Conservation (phyloP, 228 moss, liverwort and hornwort species). For the Sphagnum fallax region DNA sequence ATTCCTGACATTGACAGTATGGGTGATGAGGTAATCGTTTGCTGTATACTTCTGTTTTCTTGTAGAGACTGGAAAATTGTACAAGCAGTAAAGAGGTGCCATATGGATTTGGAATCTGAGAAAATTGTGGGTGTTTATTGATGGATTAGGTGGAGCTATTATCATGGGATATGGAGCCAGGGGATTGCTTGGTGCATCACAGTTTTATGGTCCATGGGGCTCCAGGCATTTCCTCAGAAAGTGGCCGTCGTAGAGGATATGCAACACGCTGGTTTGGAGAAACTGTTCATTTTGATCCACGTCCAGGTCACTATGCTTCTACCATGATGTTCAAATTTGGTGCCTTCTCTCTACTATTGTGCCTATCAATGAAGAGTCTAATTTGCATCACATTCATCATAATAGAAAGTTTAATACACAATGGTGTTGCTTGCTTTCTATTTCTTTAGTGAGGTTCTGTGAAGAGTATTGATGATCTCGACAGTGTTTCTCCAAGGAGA, state of each 20-base stretch:
- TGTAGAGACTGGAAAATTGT: too few species aligned
- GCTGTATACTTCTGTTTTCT: not conserved
- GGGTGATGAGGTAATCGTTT: slow-evolving; percentile 54
- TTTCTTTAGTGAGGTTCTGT: not conserved
- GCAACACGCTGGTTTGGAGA: slow-evolving; percentile 98
- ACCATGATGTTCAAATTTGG: not conserved
- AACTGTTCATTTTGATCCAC: slow-evolving; percentile 76
- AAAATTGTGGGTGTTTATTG: too few species aligned
- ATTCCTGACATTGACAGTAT: slow-evolving; percentile 78
- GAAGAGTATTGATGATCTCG: not conserved
- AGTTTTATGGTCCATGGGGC: slow-evolving; percentile 96
- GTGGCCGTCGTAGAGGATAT: slow-evolving; percentile 80
- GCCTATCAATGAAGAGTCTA: not conserved
- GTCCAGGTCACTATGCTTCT: slow-evolving; percentile 57
- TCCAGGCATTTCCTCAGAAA: slow-evolving; percentile 72
- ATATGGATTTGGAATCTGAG: too few species aligned
- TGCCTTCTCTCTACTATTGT: not conserved
- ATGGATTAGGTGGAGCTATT: slow-evolving; percentile 64
- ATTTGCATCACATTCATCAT: not conserved
- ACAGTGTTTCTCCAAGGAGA: not conserved
- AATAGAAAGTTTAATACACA: not conserved
- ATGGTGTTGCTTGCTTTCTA: not conserved
- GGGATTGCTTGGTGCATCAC: slow-evolving; percentile 90
- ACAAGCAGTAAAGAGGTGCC: too few species aligned
- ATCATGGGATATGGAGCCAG: slow-evolving; percentile 96